A percentile compares a stretch with the other conserved stretches of the same genome.
Evolutionary conservation across 2,329 filamentous ascomycete species (phyloP).

Genomic region (Ceratocystiopsis sp.): DNA sequence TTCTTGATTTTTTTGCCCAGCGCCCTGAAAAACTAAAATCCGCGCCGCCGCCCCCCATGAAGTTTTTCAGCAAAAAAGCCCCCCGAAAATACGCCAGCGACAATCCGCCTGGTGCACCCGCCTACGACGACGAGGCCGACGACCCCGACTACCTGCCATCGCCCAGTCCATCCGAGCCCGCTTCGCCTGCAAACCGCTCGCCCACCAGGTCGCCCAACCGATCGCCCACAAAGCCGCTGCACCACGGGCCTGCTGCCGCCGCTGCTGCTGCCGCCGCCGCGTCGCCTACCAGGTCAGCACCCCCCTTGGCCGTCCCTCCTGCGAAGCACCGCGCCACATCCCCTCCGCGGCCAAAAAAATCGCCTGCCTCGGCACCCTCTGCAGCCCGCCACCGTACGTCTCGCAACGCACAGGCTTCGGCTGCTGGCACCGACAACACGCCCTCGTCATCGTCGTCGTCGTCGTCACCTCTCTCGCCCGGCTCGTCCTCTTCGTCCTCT

Average conservation of each 20-base stretch:
- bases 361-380: neutral
- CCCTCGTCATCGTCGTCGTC: too few species aligned
- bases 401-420: neutral
- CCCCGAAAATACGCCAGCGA: conserved; percentile 27
- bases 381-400: neutral
- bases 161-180: conserved; percentile 6
- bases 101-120: conserved; percentile 6
- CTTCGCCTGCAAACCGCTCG: conserved; percentile 10
- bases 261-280: conserved; percentile 6
- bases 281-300: conserved; percentile 5
- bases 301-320: conserved; percentile 13
- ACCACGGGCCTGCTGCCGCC: conserved; percentile 4
- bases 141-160: conserved; percentile 13
- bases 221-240: conserved; percentile 17
- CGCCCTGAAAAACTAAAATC: too few species aligned
- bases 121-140: conserved; percentile 21
- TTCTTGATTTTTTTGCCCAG: too few species aligned
- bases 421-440: neutral
- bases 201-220: conserved; percentile 17
- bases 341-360: conserved; percentile 2
- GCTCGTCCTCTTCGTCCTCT: conserved; percentile 23
- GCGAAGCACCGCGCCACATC: conserved; percentile 1
- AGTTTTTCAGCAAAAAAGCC: conserved; percentile 34
- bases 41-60: conserved; percentile 21
- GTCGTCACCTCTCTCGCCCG: neutral